Percentiles rank a stretch among this genome's conserved stretches.
phyloP scores from a whole-genome alignment of 164 flowering plant genomes.

The Cinnamomum micranthum region DNA sequence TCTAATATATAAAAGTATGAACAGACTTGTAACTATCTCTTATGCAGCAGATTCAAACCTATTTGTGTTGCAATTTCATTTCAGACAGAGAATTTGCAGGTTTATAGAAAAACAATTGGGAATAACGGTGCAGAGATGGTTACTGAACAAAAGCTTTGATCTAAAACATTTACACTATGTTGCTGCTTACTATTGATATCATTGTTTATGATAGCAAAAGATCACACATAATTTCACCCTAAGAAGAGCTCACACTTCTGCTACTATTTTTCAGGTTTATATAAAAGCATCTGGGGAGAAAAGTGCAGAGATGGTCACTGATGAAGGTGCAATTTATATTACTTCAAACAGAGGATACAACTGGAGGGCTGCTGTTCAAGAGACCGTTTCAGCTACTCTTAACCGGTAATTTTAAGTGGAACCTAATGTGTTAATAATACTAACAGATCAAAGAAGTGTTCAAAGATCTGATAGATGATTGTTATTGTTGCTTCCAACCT shows the following conservation, averaged over 20 bases:
- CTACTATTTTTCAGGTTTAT: conserved; percentile 52
- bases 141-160: too few species aligned
- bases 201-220: background rate
- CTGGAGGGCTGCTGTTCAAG: conserved; percentile 97
- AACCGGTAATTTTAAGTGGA: conserved; percentile 52
- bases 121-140: too few species aligned
- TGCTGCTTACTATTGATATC: too few species aligned
- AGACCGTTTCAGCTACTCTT: conserved; percentile 96
- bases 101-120: too few species aligned
- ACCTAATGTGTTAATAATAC: background rate
- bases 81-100: too few species aligned
- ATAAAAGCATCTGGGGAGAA: conserved; percentile 94
- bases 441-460: background rate
- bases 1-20: background rate
- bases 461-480: background rate
- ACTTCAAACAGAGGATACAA: conserved; percentile 94
- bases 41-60: too few species aligned
- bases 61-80: too few species aligned
- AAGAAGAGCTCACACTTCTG: background rate
- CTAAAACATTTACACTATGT: too few species aligned
- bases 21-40: too few species aligned
- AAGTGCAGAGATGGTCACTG: conserved; percentile 97
- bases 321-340: conserved; percentile 89
- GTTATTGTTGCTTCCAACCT: background rate
- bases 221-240: background rate